Evolutionary conservation across 1,284 basidiomycete species (phyloP).

Genomic region (Moniliella sp.): DNA sequence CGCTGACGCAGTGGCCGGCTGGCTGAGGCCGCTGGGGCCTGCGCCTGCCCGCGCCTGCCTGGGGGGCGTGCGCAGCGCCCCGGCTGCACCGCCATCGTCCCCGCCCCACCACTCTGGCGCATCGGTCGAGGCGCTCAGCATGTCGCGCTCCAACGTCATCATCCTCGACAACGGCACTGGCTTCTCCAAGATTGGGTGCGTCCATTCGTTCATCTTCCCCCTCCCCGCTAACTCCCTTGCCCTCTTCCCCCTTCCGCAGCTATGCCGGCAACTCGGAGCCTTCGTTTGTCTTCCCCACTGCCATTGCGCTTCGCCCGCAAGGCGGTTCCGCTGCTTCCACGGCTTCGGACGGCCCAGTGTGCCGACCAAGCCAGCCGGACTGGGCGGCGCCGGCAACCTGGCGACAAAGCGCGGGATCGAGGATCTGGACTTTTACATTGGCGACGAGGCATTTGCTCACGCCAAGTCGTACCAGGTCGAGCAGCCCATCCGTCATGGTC

Average conservation of each 20-base stretch:
- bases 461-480: constrained; percentile 73
- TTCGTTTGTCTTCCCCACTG: constrained; percentile 45
- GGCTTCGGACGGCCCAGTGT: constrained; percentile 47
- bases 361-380: constrained; percentile 50
- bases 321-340: constrained; percentile 4
- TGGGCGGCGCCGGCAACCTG: constrained; percentile 37
- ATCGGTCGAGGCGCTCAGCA: too few relatives aligned
- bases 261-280: constrained; percentile 98
- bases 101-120: too few relatives aligned
- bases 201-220: constrained; percentile 6
- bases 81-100: too few relatives aligned
- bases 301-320: constrained; percentile 27
- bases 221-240: background rate
- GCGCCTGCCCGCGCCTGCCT: too few relatives aligned
- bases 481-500: constrained; percentile 89
- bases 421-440: constrained; percentile 98
- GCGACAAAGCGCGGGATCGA: constrained; percentile 93
- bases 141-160: constrained; percentile 33
- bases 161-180: constrained; percentile 92
- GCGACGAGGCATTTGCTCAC: constrained; percentile 87
- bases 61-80: too few relatives aligned
- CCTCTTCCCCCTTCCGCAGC: too few relatives aligned
- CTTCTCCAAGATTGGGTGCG: constrained; percentile 90
- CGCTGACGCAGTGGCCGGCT: too few relatives aligned
- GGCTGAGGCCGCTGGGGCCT: too few relatives aligned